Evolutionary conservation across 805 yeast species (phyloP).

Genomic region (Ogataea minuta): DNA sequence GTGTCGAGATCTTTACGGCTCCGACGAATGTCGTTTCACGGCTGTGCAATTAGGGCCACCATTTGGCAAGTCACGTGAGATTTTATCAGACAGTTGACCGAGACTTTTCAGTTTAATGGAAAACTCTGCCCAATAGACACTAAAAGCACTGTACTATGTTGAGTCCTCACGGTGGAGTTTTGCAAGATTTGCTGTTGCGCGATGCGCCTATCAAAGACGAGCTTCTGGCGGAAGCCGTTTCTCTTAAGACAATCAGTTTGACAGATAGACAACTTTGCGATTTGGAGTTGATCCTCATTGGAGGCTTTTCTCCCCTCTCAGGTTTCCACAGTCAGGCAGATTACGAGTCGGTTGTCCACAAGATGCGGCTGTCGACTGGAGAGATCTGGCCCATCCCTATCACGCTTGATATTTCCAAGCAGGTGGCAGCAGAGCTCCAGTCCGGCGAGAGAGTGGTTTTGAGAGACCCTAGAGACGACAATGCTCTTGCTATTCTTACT

Average conservation of each 20-base stretch:
- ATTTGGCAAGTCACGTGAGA: slow-evolving; percentile 13
- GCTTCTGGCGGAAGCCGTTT: slow-evolving; percentile 56
- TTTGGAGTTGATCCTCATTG: slow-evolving; percentile 84
- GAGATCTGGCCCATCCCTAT: slow-evolving; percentile 91
- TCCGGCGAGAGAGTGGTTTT: slow-evolving; percentile 66
- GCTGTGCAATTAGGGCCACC: slow-evolving; percentile 2
- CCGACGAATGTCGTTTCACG: slow-evolving; percentile 11
- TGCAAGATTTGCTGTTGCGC: slow-evolving; percentile 82
- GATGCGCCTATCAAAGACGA: slow-evolving; percentile 61
- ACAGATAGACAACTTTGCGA: slow-evolving; percentile 92
- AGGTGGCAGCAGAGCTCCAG: slow-evolving; percentile 44
- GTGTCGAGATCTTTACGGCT: slow-evolving; percentile 41
- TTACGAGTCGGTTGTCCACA: slow-evolving; percentile 63
- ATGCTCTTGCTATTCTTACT: slow-evolving; percentile 77
- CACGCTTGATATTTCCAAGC: slow-evolving; percentile 69
- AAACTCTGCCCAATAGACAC: neutral
- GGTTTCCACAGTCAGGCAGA: slow-evolving; percentile 69
- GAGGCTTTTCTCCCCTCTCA: slow-evolving; percentile 86
- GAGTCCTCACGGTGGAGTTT: slow-evolving; percentile 88
- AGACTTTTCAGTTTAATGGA: neutral
- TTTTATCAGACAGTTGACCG: slow-evolving; percentile 4
- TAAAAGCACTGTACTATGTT: slow-evolving; percentile 43
- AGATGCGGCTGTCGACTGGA: slow-evolving; percentile 72
- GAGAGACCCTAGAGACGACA: slow-evolving; percentile 78
- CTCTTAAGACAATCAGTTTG: slow-evolving; percentile 49